phyloP scores from a whole-genome alignment of 495 filamentous ascomycete species.

The Trichoderma parareesei region DNA sequence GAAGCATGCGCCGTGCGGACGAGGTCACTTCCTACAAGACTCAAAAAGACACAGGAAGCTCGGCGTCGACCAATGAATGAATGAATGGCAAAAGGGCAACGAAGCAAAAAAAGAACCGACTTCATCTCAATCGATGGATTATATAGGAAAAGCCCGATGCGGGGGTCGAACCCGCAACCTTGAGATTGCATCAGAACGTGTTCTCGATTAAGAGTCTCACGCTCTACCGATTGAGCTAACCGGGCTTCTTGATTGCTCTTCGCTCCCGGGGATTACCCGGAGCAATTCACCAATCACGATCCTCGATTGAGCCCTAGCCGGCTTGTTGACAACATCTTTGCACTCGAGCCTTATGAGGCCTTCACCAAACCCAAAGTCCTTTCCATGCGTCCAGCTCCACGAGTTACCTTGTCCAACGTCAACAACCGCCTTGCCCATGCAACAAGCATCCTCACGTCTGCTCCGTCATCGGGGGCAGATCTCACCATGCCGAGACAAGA shows the following conservation, averaged over 20 bases:
- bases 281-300: too few relatives aligned
- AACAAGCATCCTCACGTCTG: too few relatives aligned
- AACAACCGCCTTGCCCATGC: too few relatives aligned
- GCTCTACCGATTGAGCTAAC: slow-evolving; percentile 82
- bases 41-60: not conserved
- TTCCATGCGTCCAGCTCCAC: too few relatives aligned
- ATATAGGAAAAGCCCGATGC: slow-evolving; percentile 16
- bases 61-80: not conserved
- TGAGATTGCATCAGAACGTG: slow-evolving; percentile 14
- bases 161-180: slow-evolving; percentile 31
- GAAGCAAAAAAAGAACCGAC: slow-evolving; percentile 1
- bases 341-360: too few relatives aligned
- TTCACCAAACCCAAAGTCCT: too few relatives aligned
- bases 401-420: too few relatives aligned
- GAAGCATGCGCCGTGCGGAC: not conserved
- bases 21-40: not conserved
- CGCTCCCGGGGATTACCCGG: too few relatives aligned
- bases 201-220: slow-evolving; percentile 64
- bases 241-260: slow-evolving; percentile 14
- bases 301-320: too few relatives aligned
- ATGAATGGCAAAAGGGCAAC: not conserved
- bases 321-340: too few relatives aligned
- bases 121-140: not conserved
- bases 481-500: too few relatives aligned
- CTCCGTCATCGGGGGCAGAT: too few relatives aligned